Percentiles rank a stretch among this genome's conserved stretches.
These are phyloP conservation scores for Chaetoceros muelleri DNA, from an alignment of 108 stramenopile species.

Conservation along the genomic window DNA sequence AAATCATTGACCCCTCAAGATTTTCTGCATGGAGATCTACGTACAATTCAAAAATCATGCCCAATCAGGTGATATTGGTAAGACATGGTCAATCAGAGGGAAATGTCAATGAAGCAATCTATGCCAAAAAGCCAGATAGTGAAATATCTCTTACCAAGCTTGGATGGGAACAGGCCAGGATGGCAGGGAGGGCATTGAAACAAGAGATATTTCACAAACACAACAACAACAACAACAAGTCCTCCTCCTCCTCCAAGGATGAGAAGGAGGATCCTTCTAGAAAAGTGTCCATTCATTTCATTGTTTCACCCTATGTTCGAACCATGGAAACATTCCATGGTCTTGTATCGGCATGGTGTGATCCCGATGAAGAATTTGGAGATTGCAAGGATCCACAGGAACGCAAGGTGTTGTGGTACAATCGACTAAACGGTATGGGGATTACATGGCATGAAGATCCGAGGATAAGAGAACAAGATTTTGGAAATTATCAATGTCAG, in stretches of 20 bases:
- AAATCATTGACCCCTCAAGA: too few relatives aligned
- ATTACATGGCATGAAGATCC: conserved; percentile 84
- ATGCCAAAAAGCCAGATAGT: conserved; percentile 73
- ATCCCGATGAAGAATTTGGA: conserved; percentile 50
- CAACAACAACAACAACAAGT: too few relatives aligned
- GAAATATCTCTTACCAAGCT: conserved; percentile 66
- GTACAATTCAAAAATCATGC: conserved; percentile 72
- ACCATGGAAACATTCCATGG: conserved; percentile 88
- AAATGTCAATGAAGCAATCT: conserved; percentile 65
- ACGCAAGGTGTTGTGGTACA: conserved; percentile 67
- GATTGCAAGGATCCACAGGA: conserved; percentile 33
- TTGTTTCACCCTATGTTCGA: conserved; percentile 75
- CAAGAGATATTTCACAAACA: conserved; percentile 41
- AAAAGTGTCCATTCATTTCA: conserved; percentile 74
- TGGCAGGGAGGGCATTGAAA: conserved; percentile 48
- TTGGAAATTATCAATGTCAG: conserved; percentile 66
- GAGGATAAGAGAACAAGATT: conserved; percentile 84
- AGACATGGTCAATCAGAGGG: conserved; percentile 81
- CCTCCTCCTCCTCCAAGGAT: conserved; percentile 4
- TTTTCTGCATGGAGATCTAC: conserved; percentile 15
- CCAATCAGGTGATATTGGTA: conserved; percentile 64
- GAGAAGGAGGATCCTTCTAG: conserved; percentile 11
- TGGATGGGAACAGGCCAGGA: conserved; percentile 75
- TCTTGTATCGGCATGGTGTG: conserved; percentile 70
- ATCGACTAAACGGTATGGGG: conserved; percentile 50